Conservation (phyloP, 1,139 yeast species). For the Yamadazyma atlantica region DNA sequence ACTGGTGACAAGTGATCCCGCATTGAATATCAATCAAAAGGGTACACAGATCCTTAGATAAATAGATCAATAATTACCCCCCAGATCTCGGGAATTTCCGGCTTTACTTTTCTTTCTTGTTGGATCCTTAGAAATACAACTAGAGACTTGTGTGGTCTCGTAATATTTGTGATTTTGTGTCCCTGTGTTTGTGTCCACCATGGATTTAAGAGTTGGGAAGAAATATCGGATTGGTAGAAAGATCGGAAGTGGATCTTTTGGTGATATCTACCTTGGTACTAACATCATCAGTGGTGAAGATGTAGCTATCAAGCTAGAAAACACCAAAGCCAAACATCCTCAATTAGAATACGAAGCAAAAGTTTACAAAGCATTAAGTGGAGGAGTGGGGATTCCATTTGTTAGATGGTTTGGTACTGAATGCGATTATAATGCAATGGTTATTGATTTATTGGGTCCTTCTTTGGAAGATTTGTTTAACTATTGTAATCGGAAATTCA, state of each 20-base stretch:
- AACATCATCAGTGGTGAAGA: conserved; percentile 95
- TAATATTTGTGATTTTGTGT: background rate
- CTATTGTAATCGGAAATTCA: conserved; percentile 90
- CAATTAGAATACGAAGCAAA: conserved; percentile 96
- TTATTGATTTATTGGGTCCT: conserved; percentile 93
- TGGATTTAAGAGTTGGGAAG: conserved; percentile 91
- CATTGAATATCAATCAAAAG: no score
- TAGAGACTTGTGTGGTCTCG: no score
- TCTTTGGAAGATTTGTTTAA: conserved; percentile 93
- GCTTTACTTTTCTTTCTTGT: no score
- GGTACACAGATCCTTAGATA: no score
- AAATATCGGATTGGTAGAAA: conserved; percentile 94
- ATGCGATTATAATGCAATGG: conserved; percentile 96
- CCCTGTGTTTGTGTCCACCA: conserved; percentile 10
- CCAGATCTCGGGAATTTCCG: no score
- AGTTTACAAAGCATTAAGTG: conserved; percentile 90
- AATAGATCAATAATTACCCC: no score
- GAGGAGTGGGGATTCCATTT: conserved; percentile 97
- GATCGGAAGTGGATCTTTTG: conserved; percentile 96
- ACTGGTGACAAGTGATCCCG: no score
- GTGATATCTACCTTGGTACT: conserved; percentile 92
- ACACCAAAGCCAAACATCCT: conserved; percentile 89
- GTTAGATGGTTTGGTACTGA: conserved; percentile 98
- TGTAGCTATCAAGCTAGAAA: conserved; percentile 93
- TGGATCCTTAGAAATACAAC: no score